phyloP scores from a whole-genome alignment of 2,329 filamentous ascomycete genomes.

The Ophiostoma angusticollis region DNA sequence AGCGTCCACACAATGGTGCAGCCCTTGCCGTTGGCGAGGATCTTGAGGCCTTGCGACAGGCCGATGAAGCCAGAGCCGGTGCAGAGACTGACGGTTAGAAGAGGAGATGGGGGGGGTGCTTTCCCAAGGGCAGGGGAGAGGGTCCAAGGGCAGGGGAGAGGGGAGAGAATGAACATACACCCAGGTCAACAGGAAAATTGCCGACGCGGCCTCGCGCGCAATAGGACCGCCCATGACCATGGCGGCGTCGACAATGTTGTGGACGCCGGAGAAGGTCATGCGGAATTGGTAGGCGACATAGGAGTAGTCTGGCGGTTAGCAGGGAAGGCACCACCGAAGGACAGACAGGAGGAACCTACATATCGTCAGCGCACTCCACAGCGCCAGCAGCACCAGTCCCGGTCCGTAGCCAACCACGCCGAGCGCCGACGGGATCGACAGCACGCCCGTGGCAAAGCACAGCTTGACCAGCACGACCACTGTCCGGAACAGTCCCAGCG shows the following conservation, averaged over 20 bases:
- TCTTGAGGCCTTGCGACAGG: conserved; percentile 37
- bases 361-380: conserved; percentile 71
- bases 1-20: conserved; percentile 48
- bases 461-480: conserved; percentile 34
- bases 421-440: conserved; percentile 47
- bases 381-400: conserved; percentile 29
- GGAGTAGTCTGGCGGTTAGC: conserved; percentile 20
- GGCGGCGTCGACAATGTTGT: conserved; percentile 41
- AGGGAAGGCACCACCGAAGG: conserved; percentile 10
- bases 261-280: conserved; percentile 25
- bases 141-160: too few species aligned
- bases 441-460: conserved; percentile 43
- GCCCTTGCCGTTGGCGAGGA: conserved; percentile 41
- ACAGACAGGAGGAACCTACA: conserved; percentile 25
- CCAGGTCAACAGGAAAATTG: conserved; percentile 6
- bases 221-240: conserved; percentile 38
- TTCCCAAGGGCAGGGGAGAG: too few species aligned
- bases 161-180: background rate
- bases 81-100: conserved; percentile 26
- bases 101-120: too few species aligned
- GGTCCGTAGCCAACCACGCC: conserved; percentile 51
- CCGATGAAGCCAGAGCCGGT: conserved; percentile 8
- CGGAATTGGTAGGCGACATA: conserved; percentile 29
- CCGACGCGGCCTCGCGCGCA: conserved; percentile 31
- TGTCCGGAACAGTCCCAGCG: conserved; percentile 31